Conservation (phyloP, 331 rosid genomes). For the Erythrophleum ivorense region DNA sequence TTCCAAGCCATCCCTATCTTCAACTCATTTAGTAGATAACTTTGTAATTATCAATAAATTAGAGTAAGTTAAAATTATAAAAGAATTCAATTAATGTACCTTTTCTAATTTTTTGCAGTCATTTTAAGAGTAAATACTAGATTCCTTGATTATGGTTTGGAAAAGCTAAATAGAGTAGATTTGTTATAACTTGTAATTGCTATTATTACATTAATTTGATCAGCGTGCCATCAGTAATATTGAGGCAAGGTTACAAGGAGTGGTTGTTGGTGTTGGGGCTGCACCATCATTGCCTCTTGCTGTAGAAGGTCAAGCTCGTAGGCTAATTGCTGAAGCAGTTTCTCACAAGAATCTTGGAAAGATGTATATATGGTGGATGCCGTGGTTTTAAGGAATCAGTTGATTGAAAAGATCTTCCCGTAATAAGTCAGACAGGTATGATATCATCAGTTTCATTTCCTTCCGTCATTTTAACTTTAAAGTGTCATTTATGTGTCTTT, state of each 20-base stretch:
- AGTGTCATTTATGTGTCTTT: background rate
- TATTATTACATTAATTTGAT: slow-evolving; percentile 27
- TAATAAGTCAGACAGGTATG: slow-evolving; percentile 34
- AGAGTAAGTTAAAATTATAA: background rate
- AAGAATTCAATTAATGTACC: background rate
- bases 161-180: slow-evolving; percentile 20
- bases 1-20: background rate
- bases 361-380: slow-evolving; percentile 99
- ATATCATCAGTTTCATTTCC: slow-evolving; percentile 30
- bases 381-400: slow-evolving; percentile 72
- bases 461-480: background rate
- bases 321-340: slow-evolving; percentile 95
- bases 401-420: slow-evolving; percentile 33
- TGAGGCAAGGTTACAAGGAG: slow-evolving; percentile 97
- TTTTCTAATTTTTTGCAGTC: slow-evolving; percentile 27
- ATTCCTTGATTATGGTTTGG: slow-evolving; percentile 28
- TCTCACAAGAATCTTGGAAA: slow-evolving; percentile 95
- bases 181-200: slow-evolving; percentile 24
- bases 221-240: slow-evolving; percentile 92
- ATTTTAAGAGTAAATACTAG: slow-evolving; percentile 13
- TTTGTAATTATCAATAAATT: background rate
- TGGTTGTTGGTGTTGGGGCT: slow-evolving; percentile 96
- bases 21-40: background rate
- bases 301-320: slow-evolving; percentile 97
- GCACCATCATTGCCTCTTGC: slow-evolving; percentile 98